Evolutionary conservation across 306 rosid species (phyloP), one percentile per base, ranked within the genome.

Genomic region (Begonia masoniana): DNA sequence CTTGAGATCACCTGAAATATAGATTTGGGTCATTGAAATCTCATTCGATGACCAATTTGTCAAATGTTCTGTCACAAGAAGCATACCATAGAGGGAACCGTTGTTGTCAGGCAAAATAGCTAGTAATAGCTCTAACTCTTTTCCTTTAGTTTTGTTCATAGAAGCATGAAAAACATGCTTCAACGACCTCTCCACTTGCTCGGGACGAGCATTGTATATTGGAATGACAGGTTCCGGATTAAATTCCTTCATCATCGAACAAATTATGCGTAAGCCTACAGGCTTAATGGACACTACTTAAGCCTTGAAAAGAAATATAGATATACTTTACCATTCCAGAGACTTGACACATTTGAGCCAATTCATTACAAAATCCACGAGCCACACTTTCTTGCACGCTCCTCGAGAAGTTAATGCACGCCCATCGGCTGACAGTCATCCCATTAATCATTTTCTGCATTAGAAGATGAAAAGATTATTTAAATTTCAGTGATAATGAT

Each of bases 391-490:
- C 97, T 64, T 89, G 97, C 64, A 89, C 95, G 1, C 81, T 69
- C 55, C 97, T 59, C 41, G 97, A 89, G 78, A 89, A 89, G 66
- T 89, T 89, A 35, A 89, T 82, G 72, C 97, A 89, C 17, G 95
- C 97, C 97, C 97, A 89, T 39, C 85, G 85, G 73, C 68, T 85
- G 26, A 89, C 97, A 2, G 87, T 80, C 97, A 89, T 89, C 56
- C 97, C 97, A 66, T 89, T 82, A 41, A 89, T 89, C 99, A 91
- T 84, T 86, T 86, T 91, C 99, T 86, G 92, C 46, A 58, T 58
- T 60, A 57, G 67, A 61, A 51, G 54, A 54, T 26, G 35, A 26
- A 26, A 26, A 17, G 19, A 17, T 17, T 1, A 26, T 26, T 26
- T 26, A 26, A 26, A 26, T 26, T 6, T 26, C 35, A 26, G 1